A percentile compares a stretch with the other conserved stretches of the same genome.
phyloP scores from a whole-genome alignment of 192 early-diverging fungal genomes.

The Coemansia sp. region DNA sequence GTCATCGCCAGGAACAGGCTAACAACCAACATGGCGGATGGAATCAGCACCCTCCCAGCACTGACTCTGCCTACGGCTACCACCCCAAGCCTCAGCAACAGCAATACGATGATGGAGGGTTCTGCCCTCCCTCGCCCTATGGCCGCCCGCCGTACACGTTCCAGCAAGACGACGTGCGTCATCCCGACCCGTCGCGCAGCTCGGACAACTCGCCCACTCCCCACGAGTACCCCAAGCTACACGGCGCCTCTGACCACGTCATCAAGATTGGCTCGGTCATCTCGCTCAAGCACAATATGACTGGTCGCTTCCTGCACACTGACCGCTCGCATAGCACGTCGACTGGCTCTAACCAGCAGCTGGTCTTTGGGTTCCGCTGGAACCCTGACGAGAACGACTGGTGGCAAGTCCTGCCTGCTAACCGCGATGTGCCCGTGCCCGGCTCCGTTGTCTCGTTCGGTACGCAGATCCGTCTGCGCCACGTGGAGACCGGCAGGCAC shows the following conservation, averaged over 20 bases:
- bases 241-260: constrained; percentile 23
- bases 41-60: constrained; percentile 13
- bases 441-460: constrained; percentile 51
- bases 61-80: constrained; percentile 39
- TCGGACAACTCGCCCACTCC: constrained; percentile 45
- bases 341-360: constrained; percentile 57
- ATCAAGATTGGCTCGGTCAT: constrained; percentile 54
- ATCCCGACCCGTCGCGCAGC: constrained; percentile 39
- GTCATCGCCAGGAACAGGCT: constrained; percentile 12
- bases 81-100: constrained; percentile 1
- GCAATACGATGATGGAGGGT: constrained; percentile 14
- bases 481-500: constrained; percentile 53
- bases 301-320: constrained; percentile 56
- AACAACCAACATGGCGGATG: constrained; percentile 9
- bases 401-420: constrained; percentile 59
- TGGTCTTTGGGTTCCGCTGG: constrained; percentile 56
- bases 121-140: constrained; percentile 28
- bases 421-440: constrained; percentile 31
- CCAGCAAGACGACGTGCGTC: constrained; percentile 43
- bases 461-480: constrained; percentile 55
- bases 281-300: constrained; percentile 59
- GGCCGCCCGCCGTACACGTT: constrained; percentile 35
- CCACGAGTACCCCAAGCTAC: constrained; percentile 43
- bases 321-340: constrained; percentile 44
- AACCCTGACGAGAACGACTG: constrained; percentile 37